Evolutionary conservation across 306 rosid genomes (phyloP), one percentile per base, ranked within the genome.

Genomic region (apple (Malus domestica)): DNA sequence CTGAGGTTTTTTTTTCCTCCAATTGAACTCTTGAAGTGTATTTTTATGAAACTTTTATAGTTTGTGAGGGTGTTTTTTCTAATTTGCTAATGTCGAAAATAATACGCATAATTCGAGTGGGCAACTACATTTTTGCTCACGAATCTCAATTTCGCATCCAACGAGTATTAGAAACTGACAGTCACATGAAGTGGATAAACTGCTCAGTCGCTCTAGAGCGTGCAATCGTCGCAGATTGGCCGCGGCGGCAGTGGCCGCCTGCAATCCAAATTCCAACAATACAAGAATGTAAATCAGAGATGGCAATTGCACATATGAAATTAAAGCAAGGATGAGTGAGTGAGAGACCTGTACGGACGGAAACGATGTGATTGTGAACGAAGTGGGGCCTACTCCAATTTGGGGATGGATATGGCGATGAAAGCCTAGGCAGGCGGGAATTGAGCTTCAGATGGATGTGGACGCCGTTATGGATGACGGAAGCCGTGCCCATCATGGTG

Each of bases 401-500:
- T 23, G 91, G 78, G 42, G 84, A 55, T 67, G 73, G 79, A 71
- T 81, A 44, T 18, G 74, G 82, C 16, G 60, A 51, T 16, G 88
- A 75, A 84, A 76, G 77, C 70, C 74, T 80, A 75, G 61, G 83
- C 25, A 65, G 30, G 44, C 32, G 44, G 54, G 75, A 58, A 27
- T 66, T 66, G 64, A 67, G 68, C 61, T 79, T 81, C 30, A 86
- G 67, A 22, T 87, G 89, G 75, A 71, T 67, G 81, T 73, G 89
- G 55, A 81, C 19, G 69, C 77, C 84, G 46, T 63, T 81, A 84
- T 85, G 78, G 80, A 89, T 35, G 45, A 87, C 87, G 25, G 96
- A 90, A 87, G 95, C 85, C 54, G 89, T 77, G 72, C 89, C 89
- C 97, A 94, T 88, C 33, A 35, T 35, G 55, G 8, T 19, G 61